Conservation (phyloP, 345 rosid species). For the Arabidopsis suecica region DNA sequence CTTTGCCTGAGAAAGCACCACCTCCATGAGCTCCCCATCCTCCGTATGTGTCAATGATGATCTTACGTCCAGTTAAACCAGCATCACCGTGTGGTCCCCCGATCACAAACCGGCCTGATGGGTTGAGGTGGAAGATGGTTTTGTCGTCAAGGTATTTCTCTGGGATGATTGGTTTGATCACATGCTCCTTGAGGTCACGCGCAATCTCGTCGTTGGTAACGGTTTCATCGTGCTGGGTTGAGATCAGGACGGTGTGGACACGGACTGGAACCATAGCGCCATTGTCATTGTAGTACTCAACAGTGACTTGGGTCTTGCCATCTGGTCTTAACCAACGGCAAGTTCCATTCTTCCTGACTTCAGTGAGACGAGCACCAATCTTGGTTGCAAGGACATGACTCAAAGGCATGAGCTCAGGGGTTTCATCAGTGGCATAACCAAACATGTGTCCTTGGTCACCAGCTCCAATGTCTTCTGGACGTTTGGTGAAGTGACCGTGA, state of each 20-base stretch:
- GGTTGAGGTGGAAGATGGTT: constrained; percentile 52
- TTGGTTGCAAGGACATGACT: constrained; percentile 50
- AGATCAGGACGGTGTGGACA: constrained; percentile 49
- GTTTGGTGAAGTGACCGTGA: constrained; percentile 50
- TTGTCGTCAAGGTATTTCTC: constrained; percentile 50
- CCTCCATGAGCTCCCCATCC: constrained; percentile 54
- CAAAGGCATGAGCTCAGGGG: constrained; percentile 51
- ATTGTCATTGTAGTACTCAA: constrained; percentile 48
- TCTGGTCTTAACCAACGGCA: constrained; percentile 51
- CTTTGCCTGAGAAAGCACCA: constrained; percentile 50
- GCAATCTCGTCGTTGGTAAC: constrained; percentile 55
- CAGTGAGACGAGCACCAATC: constrained; percentile 49
- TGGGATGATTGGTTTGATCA: constrained; percentile 48
- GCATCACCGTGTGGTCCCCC: constrained; percentile 53
- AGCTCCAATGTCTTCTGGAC: constrained; percentile 50
- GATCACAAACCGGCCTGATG: constrained; percentile 50
- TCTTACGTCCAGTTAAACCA: constrained; percentile 52
- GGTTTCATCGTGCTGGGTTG: constrained; percentile 51
- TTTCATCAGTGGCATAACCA: constrained; percentile 48
- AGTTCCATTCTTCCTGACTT: constrained; percentile 50
- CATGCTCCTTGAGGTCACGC: constrained; percentile 49
- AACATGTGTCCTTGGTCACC: constrained; percentile 52
- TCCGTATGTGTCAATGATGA: constrained; percentile 50
- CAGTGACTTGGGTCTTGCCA: constrained; percentile 51
- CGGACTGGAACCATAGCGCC: constrained; percentile 51